Conservation (phyloP, 805 yeast species). For the Candida quercuum region DNA sequence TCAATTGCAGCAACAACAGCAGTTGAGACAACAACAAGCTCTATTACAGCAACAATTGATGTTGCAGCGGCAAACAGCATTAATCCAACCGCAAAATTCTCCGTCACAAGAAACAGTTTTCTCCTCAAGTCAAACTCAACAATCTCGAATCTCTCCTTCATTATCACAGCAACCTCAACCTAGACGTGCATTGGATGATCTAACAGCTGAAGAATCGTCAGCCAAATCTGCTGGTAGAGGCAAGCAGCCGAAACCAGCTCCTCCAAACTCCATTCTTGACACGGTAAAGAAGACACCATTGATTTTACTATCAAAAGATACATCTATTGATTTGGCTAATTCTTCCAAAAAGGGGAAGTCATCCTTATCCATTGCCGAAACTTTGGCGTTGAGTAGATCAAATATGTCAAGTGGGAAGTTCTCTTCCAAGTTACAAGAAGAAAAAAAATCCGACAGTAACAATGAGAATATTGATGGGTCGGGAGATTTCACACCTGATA, state of each 20-base stretch:
- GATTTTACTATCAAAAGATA: slow-evolving; percentile 20
- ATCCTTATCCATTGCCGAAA: slow-evolving; percentile 51
- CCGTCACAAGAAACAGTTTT: neutral
- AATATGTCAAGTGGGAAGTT: slow-evolving; percentile 33
- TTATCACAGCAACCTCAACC: neutral
- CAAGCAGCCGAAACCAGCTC: slow-evolving; percentile 20
- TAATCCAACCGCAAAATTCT: slow-evolving; percentile 5
- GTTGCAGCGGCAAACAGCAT: slow-evolving; percentile 10
- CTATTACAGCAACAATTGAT: slow-evolving; percentile 11
- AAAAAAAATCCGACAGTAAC: slow-evolving; percentile 5
- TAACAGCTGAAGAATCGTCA: neutral
- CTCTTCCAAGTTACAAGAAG: slow-evolving; percentile 21
- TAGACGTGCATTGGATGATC: no score
- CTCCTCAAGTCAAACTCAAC: neutral
- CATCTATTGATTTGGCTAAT: slow-evolving; percentile 22
- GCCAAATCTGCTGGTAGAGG: no score
- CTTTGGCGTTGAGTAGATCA: slow-evolving; percentile 49
- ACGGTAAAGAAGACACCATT: slow-evolving; percentile 18
- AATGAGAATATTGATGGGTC: slow-evolving; percentile 1
- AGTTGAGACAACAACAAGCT: slow-evolving; percentile 3
- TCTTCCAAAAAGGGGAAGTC: slow-evolving; percentile 21
- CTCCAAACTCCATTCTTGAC: slow-evolving; percentile 17
- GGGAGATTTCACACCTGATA: no score
- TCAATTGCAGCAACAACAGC: slow-evolving; percentile 20
- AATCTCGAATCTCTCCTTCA: neutral